Evolutionary conservation across 495 filamentous ascomycete genomes (phyloP), one percentile per base, ranked within the genome.

Genomic region (Penicillium flavigenum): DNA sequence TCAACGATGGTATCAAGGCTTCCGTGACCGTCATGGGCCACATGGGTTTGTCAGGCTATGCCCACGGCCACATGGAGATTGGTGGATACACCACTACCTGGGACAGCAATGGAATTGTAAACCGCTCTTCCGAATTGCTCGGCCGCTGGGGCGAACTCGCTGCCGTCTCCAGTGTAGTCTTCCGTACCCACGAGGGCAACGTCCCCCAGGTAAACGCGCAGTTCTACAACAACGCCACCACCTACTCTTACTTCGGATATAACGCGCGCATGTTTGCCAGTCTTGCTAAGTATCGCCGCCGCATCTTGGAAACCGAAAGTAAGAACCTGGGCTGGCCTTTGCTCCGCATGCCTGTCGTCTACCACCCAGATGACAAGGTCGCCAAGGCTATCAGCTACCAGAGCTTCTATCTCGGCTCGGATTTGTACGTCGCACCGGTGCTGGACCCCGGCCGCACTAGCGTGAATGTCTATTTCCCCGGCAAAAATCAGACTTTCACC

Each of bases 1-100:
- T 63, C n/a, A 67, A 67, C 29, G 64, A 67, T 29, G 62, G 64
- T 7, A 64, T 67, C 34, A 67, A 67, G 52, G 60, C 64, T n/a
- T 47, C 62, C n/a, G 53, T 67, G 16, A 65, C 64, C 0, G 59
- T 67, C 39, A 55, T 65, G 26, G 64, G 64, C 11, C 64, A 67
- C 31, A 67, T 67, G 64, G 64, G 64, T 42, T 51, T 67, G 31
- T 67, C 64, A 32, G 64, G 64, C 5, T 67, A 60, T 20, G 62
- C 64, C 3, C 59, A 67, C 34, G 64, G 64, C 1, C 64, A 67
- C 16, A 53, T 58, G 6, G 64, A 67, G 46, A 62, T 65, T 26
- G 64, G 64, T 29, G 62, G 64, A 45, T 67, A 67, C 29, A 67
- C 64, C 3, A 67, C 64, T 12, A 67, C 59, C 0, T 64, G 59